phyloP scores from a whole-genome alignment of 148 eudicot species.

The Arctostaphylos glauca region DNA sequence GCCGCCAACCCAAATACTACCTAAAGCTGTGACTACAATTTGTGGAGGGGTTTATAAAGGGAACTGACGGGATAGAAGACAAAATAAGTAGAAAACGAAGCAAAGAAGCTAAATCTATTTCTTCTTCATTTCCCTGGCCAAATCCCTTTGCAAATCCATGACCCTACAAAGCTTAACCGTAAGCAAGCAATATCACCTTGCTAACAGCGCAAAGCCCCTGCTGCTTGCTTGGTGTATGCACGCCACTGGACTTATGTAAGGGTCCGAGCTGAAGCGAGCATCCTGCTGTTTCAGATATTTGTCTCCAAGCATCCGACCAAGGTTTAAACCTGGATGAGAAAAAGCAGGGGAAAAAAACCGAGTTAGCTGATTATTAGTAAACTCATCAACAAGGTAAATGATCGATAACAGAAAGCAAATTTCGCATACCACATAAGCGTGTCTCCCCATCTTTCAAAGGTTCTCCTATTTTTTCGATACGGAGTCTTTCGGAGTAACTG shows the following conservation, averaged over 20 bases:
- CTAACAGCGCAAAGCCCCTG: slow-evolving; percentile 67
- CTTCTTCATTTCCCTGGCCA: background rate
- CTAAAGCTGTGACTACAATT: background rate
- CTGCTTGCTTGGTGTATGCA: slow-evolving; percentile 52
- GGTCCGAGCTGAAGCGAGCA: slow-evolving; percentile 81
- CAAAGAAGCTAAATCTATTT: background rate
- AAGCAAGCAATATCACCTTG: slow-evolving; percentile 53
- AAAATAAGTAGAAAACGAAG: background rate
- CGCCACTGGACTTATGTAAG: slow-evolving; percentile 72
- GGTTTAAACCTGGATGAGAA: slow-evolving; percentile 64
- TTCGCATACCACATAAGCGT: slow-evolving; percentile 69
- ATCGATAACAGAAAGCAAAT: background rate
- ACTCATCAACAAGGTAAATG: background rate
- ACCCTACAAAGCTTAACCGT: background rate
- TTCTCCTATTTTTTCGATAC: slow-evolving; percentile 70
- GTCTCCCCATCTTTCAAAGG: slow-evolving; percentile 94
- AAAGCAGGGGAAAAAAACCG: background rate
- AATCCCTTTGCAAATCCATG: background rate
- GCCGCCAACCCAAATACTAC: background rate
- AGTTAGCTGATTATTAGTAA: background rate
- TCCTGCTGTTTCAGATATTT: slow-evolving; percentile 94
- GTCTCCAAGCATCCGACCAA: slow-evolving; percentile 94
- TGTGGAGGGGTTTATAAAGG: background rate
- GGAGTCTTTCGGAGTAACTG: slow-evolving; percentile 74
- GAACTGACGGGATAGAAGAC: background rate